These are phyloP conservation scores for Aspergillus jensenii DNA, from an alignment of 2,329 filamentous ascomycete genomes.

Conservation along the genomic window DNA sequence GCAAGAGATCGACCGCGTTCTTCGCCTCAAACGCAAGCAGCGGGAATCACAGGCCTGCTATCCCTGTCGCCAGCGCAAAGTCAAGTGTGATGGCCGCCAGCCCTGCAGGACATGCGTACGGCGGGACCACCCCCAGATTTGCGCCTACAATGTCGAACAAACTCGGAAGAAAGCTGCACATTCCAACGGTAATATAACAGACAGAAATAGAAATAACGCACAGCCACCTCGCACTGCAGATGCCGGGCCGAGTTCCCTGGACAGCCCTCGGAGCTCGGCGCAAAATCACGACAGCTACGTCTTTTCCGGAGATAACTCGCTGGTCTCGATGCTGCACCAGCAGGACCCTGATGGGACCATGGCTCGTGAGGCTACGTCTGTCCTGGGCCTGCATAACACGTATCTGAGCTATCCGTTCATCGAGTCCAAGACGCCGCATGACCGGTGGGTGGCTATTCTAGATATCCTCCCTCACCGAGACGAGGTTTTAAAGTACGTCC, in stretches of 20 bases:
- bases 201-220: too few relatives aligned
- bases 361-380: conserved; percentile 28
- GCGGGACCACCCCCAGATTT: conserved; percentile 30
- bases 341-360: conserved; percentile 29
- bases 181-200: not conserved
- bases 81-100: conserved; percentile 32
- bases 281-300: conserved; percentile 12
- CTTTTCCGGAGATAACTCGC: conserved; percentile 33
- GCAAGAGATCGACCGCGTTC: conserved; percentile 29
- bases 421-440: conserved; percentile 24
- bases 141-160: conserved; percentile 20
- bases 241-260: not conserved
- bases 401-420: conserved; percentile 32
- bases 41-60: conserved; percentile 34
- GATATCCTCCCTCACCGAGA: conserved; percentile 23
- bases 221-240: too few relatives aligned
- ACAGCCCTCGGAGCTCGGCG: not conserved
- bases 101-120: conserved; percentile 31
- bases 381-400: conserved; percentile 33
- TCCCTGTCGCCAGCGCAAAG: conserved; percentile 37
- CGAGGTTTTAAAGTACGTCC: conserved; percentile 28
- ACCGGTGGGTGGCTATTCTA: conserved; percentile 27
- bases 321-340: conserved; percentile 29
- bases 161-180: not conserved
- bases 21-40: conserved; percentile 28